Conservation (phyloP, 2,329 filamentous ascomycete species). For the Paramyrothecium roridum region DNA sequence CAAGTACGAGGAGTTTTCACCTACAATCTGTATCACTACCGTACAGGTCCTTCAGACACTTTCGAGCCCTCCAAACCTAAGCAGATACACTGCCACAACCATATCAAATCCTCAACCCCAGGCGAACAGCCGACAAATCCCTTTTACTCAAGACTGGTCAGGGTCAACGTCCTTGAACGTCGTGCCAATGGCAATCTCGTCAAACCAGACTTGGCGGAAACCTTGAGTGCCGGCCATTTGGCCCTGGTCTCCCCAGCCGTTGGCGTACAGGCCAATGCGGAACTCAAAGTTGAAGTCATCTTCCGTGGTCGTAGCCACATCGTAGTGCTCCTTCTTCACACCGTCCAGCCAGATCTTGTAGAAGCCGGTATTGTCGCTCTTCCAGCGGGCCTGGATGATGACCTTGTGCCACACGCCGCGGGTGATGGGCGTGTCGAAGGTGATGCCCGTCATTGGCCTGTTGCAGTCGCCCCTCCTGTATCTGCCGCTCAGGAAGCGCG, state of each 20-base stretch:
- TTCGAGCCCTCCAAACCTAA: too few species aligned
- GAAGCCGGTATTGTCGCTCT: conserved; percentile 37
- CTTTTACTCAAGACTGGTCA: background rate
- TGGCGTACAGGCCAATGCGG: conserved; percentile 46
- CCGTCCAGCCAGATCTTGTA: conserved; percentile 47
- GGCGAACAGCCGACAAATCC: too few species aligned
- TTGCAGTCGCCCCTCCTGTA: conserved; percentile 21
- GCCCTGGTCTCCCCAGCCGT: conserved; percentile 43
- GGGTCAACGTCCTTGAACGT: conserved; percentile 23
- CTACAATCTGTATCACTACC: too few species aligned
- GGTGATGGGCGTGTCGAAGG: conserved; percentile 32
- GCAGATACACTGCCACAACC: too few species aligned
- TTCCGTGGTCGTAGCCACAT: conserved; percentile 40
- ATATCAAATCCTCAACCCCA: too few species aligned
- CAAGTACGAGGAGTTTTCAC: too few species aligned
- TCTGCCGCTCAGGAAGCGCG: conserved; percentile 29
- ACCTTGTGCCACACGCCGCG: conserved; percentile 44
- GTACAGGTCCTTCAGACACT: too few species aligned
- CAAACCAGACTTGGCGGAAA: conserved; percentile 46
- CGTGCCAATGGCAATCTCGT: conserved; percentile 42
- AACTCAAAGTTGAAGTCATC: conserved; percentile 42
- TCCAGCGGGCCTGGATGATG: conserved; percentile 42
- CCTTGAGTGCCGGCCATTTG: conserved; percentile 35
- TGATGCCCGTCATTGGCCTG: conserved; percentile 12
- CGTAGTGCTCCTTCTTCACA: conserved; percentile 29